Conservation (phyloP, 805 yeast genomes). For the Starmerella tilneyi region DNA sequence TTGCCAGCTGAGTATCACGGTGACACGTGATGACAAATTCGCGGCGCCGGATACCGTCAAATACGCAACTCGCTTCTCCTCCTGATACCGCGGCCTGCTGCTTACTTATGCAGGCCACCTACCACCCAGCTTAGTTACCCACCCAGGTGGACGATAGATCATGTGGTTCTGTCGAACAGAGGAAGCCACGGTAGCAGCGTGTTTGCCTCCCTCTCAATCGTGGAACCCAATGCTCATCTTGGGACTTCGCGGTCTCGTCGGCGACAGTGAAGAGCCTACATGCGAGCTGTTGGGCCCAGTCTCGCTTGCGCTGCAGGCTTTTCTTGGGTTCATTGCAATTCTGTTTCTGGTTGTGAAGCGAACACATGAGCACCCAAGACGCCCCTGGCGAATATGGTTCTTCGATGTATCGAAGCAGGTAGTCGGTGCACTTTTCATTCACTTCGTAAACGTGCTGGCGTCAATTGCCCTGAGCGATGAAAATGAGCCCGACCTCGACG, state of each 20-base stretch:
- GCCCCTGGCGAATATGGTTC: constrained; percentile 83
- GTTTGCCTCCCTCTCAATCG: background rate
- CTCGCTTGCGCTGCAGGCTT: constrained; percentile 64
- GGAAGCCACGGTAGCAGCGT: no score
- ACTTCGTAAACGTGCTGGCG: constrained; percentile 60
- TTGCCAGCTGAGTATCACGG: no score
- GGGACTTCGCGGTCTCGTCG: background rate
- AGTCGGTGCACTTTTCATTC: constrained; percentile 77
- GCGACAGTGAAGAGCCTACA: constrained; percentile 16
- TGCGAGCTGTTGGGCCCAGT: constrained; percentile 78
- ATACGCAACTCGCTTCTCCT: no score
- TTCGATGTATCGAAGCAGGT: constrained; percentile 87
- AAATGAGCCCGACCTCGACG: constrained; percentile 34
- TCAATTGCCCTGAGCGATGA: constrained; percentile 43
- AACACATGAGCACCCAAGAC: constrained; percentile 65
- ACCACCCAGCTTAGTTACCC: no score
- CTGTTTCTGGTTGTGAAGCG: constrained; percentile 67
- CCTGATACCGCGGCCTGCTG: no score
- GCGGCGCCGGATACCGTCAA: no score
- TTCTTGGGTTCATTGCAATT: constrained; percentile 67
- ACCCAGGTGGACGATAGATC: no score
- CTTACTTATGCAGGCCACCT: no score
- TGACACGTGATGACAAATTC: no score
- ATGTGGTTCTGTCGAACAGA: no score
- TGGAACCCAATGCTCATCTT: background rate